Conservation (phyloP, 2,329 filamentous ascomycete species). For the Hypoxylon sp. region DNA sequence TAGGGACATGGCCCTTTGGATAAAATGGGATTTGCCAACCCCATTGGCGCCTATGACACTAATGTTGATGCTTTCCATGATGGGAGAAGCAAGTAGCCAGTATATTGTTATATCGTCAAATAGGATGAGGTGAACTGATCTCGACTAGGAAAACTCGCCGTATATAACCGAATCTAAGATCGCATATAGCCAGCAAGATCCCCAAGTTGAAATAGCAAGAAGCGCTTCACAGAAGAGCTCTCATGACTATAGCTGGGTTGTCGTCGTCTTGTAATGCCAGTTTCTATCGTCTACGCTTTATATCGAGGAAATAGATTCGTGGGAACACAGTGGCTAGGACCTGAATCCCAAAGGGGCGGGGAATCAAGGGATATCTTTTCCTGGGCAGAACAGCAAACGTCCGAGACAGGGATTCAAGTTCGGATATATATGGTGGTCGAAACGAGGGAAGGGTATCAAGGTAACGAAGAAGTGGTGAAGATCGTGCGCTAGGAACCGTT, state of each 20-base stretch:
- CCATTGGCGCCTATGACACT: slow-evolving; percentile 72
- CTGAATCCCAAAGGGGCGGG: slow-evolving; percentile 54
- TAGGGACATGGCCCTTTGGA: slow-evolving; percentile 69
- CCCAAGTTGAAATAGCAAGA: slow-evolving; percentile 56
- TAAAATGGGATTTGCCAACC: slow-evolving; percentile 74
- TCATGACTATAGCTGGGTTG: slow-evolving; percentile 51
- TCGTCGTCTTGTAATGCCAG: slow-evolving; percentile 40
- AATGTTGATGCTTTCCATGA: slow-evolving; percentile 70
- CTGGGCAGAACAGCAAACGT: slow-evolving; percentile 6
- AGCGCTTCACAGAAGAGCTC: slow-evolving; percentile 49
- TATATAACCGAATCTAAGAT: slow-evolving; percentile 43
- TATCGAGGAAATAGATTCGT: slow-evolving; percentile 56
- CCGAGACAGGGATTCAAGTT: slow-evolving; percentile 6
- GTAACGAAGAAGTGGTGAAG: slow-evolving; percentile 15
- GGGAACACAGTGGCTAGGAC: slow-evolving; percentile 66
- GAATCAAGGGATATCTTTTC: slow-evolving; percentile 31
- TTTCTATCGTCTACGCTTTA: slow-evolving; percentile 46
- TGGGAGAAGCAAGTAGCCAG: slow-evolving; percentile 35
- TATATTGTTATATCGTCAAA: too few relatives aligned
- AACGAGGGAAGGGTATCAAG: slow-evolving; percentile 14
- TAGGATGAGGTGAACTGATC: slow-evolving; percentile 5
- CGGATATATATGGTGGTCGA: slow-evolving; percentile 18
- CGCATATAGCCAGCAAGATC: slow-evolving; percentile 55
- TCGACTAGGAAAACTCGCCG: slow-evolving; percentile 11
- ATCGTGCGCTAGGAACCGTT: slow-evolving; percentile 13